Base-by-base conservation (phyloP, 192 early-diverging fungal genomes). In the Mortierella hygrophila region DNA sequence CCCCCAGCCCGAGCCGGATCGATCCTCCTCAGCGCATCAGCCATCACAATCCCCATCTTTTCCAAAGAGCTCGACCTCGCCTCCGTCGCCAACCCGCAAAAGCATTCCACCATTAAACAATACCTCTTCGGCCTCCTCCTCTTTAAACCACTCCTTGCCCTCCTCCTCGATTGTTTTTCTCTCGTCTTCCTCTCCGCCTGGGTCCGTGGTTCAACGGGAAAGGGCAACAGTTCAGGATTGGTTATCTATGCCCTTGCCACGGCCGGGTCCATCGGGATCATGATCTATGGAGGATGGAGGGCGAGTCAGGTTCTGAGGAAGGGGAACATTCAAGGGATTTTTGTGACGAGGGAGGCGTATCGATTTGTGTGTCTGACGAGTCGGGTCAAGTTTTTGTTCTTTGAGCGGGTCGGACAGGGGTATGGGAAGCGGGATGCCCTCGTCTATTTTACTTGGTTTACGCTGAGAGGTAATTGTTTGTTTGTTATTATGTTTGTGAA, bases 371-470 rank as follows among this genome's bases (percentile, higher is more conserved):
- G 83, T 69, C 37, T 85, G 57, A 85, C 69, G 5, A 75, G 68
- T 63, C 49, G 21, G 26, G 83, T 80, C n/a, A 69, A 63, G 69
- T 85, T 85, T 75, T 46, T 85, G 75, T 85, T 85, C 78, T 85
- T 85, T 80, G 83, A 85, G 46, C 70, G 83, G 37, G 77, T 85
- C 7, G 83, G 83, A 4, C 83, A 85, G 44, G 83, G 83, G 4
- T 80, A 85, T 72, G 83, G 83, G 40, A 63, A 60, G 3, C 69
- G 44, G 69, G 83, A 85, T 68, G 83, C 83, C 2, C 26, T 80
- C 6, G 78, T 80, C 6, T 85, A 77, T 41, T 85, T 85, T 47
- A 47, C 83, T 13, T 85, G 83, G 83, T 85, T 85, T 42, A 85
- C 82, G 23, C 55, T 85, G 29, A 73, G 82, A 57, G 82, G 82